phyloP scores from a whole-genome alignment of 1,284 basidiomycete species.

The Anthracocystis walkeri region DNA sequence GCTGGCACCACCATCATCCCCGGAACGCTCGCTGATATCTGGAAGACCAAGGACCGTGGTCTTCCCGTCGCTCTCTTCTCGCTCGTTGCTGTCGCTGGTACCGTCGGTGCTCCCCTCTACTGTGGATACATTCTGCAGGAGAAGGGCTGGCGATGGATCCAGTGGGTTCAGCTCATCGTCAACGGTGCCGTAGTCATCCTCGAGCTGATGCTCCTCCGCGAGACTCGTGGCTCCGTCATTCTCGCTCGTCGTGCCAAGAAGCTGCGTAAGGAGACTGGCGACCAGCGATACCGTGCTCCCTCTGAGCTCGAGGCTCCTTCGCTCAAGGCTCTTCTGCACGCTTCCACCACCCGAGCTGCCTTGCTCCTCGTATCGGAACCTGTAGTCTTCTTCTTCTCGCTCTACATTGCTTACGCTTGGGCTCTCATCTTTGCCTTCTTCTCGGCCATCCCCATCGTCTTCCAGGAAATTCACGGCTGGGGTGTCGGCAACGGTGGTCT shows the following conservation, averaged over 20 bases:
- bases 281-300: slow-evolving; percentile 65
- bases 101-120: slow-evolving; percentile 62
- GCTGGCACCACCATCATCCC: slow-evolving; percentile 63
- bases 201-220: slow-evolving; percentile 66
- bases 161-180: slow-evolving; percentile 66
- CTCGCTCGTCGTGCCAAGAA: slow-evolving; percentile 63
- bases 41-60: slow-evolving; percentile 63
- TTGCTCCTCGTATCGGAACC: slow-evolving; percentile 67
- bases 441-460: slow-evolving; percentile 67
- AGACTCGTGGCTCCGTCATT: slow-evolving; percentile 69
- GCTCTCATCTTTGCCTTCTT: slow-evolving; percentile 66
- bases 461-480: slow-evolving; percentile 68
- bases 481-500: slow-evolving; percentile 67
- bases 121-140: slow-evolving; percentile 65
- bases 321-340: slow-evolving; percentile 64
- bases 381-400: slow-evolving; percentile 67
- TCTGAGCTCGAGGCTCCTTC: slow-evolving; percentile 68
- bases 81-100: slow-evolving; percentile 66
- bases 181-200: slow-evolving; percentile 63
- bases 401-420: slow-evolving; percentile 67
- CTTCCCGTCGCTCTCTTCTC: slow-evolving; percentile 68
- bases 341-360: slow-evolving; percentile 65
- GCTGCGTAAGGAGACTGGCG: slow-evolving; percentile 67
- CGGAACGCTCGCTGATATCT: slow-evolving; percentile 61
- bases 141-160: slow-evolving; percentile 69